Conservation (phyloP, 2,329 filamentous ascomycete genomes). For the Calonectria hongkongensis region DNA sequence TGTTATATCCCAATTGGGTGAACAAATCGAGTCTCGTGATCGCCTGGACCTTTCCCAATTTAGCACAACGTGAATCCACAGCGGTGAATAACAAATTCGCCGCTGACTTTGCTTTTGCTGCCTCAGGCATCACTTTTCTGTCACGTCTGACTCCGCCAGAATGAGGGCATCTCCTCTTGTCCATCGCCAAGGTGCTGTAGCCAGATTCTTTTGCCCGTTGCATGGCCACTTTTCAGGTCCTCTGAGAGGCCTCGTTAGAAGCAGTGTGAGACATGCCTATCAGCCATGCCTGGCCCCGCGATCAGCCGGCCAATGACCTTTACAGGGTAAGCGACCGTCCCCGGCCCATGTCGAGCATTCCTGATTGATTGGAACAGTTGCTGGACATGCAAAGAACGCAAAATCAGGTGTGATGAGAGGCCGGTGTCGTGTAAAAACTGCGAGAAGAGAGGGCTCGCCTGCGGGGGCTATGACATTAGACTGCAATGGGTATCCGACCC, state of each 20-base stretch:
- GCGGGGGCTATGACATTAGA: constrained; percentile 39
- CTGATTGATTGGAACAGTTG: constrained; percentile 28
- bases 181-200: not conserved
- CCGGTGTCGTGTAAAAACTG: constrained; percentile 40
- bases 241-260: too few species aligned
- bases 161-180: not conserved
- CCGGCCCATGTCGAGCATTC: not conserved
- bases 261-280: not conserved
- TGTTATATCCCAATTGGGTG: too few species aligned
- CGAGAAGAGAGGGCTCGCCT: constrained; percentile 36
- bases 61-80: not conserved
- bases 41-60: not conserved
- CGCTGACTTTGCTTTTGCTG: not conserved
- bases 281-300: constrained; percentile 18
- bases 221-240: not conserved
- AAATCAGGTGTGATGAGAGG: constrained; percentile 41
- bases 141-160: not conserved
- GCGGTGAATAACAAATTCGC: not conserved
- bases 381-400: constrained; percentile 45
- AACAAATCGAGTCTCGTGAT: not conserved
- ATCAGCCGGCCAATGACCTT: constrained; percentile 33
- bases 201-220: not conserved
- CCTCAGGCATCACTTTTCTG: not conserved
- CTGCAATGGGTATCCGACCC: constrained; percentile 40
- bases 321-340: constrained; percentile 17